phyloP scores from a whole-genome alignment of 257 asterid species.

The Nicotiana otophora region DNA sequence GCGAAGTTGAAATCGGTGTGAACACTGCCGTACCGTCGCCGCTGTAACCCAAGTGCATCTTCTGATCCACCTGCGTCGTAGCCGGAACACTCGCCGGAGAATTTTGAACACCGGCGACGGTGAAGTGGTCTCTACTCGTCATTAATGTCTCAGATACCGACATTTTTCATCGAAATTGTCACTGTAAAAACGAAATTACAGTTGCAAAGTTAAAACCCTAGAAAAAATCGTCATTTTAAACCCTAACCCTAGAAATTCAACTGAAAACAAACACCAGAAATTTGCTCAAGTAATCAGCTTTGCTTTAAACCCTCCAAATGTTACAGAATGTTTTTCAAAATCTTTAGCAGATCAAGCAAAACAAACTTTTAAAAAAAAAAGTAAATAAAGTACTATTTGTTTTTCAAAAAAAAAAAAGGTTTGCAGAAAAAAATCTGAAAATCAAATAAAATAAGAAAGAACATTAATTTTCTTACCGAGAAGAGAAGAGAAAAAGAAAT shows the following conservation, averaged over 20 bases:
- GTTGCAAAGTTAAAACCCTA: neutral
- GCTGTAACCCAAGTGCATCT: neutral
- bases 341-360: neutral
- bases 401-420: neutral
- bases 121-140: neutral
- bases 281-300: neutral
- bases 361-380: neutral
- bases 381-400: neutral
- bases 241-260: slow-evolving; percentile 8
- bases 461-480: neutral
- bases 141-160: slow-evolving; percentile 11
- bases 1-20: neutral
- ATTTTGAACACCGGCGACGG: neutral
- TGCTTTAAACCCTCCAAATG: neutral
- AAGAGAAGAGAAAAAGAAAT: neutral
- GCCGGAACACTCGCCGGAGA: neutral
- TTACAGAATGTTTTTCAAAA: neutral
- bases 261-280: neutral
- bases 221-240: neutral
- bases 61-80: neutral
- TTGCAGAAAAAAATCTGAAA: neutral
- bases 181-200: neutral
- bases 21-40: neutral
- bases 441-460: neutral
- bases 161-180: neutral